A percentile compares a stretch with the other conserved stretches of the same genome.
These are phyloP conservation scores for Intubia oerlemansii DNA, from an alignment of 2,329 filamentous ascomycete genomes.

Conservation along the genomic window DNA sequence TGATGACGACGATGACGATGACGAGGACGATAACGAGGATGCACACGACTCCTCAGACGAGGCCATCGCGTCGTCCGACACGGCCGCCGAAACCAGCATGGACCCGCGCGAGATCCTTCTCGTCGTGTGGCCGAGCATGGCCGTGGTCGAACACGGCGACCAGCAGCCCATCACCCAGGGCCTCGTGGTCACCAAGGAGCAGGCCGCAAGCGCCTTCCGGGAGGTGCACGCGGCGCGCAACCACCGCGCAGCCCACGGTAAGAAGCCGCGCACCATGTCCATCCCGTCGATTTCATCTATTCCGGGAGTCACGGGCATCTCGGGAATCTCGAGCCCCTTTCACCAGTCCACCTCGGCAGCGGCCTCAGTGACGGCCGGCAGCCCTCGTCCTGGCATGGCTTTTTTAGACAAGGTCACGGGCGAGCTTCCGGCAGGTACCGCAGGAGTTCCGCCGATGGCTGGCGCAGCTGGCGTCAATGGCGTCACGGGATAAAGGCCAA, in stretches of 20 bases:
- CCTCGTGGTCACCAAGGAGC: conserved; percentile 15
- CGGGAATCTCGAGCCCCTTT: too few species aligned
- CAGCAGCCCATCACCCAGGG: conserved; percentile 15
- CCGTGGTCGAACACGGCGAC: conserved; percentile 14
- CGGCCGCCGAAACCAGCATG: conserved; percentile 7
- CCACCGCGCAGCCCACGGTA: conserved; percentile 1
- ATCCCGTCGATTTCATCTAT: conserved; percentile 5
- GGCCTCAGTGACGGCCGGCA: conserved; percentile 1
- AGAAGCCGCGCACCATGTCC: conserved; percentile 7
- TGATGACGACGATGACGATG: conserved; percentile 1
- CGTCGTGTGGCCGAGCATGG: conserved; percentile 16
- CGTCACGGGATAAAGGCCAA: too few species aligned
- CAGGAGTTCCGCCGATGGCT: too few species aligned
- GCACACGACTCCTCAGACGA: neutral
- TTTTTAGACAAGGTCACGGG: conserved; percentile 5
- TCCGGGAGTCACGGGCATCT: too few species aligned
- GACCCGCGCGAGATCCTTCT: conserved; percentile 14
- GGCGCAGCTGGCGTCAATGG: too few species aligned
- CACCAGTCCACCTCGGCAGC: neutral
- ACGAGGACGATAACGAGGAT: neutral
- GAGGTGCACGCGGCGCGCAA: conserved; percentile 4
- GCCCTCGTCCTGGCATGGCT: conserved; percentile 3
- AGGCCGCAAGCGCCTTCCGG: conserved; percentile 8
- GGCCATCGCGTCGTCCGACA: too few species aligned
- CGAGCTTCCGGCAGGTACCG: too few species aligned